Evolutionary conservation across 2,329 filamentous ascomycete genomes (phyloP), one percentile per base, ranked within the genome.

Genomic region (Alternaria atra): DNA sequence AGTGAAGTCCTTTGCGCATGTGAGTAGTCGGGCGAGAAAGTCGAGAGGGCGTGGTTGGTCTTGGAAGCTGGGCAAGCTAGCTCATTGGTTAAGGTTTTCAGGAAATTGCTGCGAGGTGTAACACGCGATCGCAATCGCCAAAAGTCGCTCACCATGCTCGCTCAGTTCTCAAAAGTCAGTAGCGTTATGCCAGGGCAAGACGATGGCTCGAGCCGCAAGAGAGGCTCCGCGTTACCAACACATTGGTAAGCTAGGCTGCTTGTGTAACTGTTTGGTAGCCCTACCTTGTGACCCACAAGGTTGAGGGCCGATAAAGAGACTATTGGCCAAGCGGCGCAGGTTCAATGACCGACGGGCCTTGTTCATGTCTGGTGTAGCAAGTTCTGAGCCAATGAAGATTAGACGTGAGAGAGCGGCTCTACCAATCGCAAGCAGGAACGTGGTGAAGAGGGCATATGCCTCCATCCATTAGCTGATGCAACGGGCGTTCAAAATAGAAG

Each of bases 331-430:
- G 13, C 12, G 1, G 17, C n/a, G 3, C 12, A 27, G 23, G 17
- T 20, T 3, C 2, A 43, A 9, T 37, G 5, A n/a, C 15, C n/a
- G 15, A 37, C 6, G 15, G 15, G 2, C 12, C 32, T n/a, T 13
- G 34, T 37, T n/a, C 15, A 9, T 37, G 34, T 6, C 15, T 37
- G 15, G 34, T 37, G 7, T 6, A 37, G 27, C 1, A 27, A 20
- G 6, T 10, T 23, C 40, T 27, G 5, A 43, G 40, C 23, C 13
- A 43, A 43, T 43, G 6, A 1, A 5, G 4, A 29, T 8, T 43
- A 1, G 40, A 27, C 1, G 23, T 4, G 0, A 1, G 40, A 27
- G 12, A 20, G 1, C 23, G 0, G 23, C 0, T 13, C 5, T 13
- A 25, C 40, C 12, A 43, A 25, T 27, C 1, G 6, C 23, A 8